phyloP scores from a whole-genome alignment of 2,329 filamentous ascomycete genomes.

The Didymella arachidicola region DNA sequence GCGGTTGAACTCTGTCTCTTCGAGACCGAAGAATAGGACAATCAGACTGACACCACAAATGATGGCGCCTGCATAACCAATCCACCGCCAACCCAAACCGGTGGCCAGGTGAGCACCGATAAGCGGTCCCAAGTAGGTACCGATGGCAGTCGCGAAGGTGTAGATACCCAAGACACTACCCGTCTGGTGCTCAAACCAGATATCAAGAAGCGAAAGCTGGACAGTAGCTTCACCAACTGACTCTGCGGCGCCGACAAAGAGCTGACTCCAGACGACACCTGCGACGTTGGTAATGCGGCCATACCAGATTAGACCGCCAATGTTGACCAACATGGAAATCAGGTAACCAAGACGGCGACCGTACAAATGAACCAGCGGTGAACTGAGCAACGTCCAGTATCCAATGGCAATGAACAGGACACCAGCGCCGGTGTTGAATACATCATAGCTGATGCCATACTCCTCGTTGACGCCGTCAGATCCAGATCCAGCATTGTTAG shows the following conservation, averaged over 20 bases:
- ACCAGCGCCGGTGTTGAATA: conserved; percentile 31
- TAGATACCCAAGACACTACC: conserved; percentile 30
- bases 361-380: conserved; percentile 30
- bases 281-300: conserved; percentile 26
- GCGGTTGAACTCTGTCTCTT: conserved; percentile 30
- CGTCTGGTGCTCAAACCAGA: conserved; percentile 33
- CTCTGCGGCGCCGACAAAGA: conserved; percentile 33
- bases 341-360: conserved; percentile 30
- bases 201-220: conserved; percentile 27
- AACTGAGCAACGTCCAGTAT: conserved; percentile 30
- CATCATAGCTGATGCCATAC: conserved; percentile 31
- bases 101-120: conserved; percentile 27
- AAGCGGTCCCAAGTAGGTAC: conserved; percentile 28
- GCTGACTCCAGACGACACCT: conserved; percentile 30
- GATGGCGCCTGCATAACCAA: conserved; percentile 28
- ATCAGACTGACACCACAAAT: conserved; percentile 26
- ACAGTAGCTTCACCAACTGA: conserved; percentile 29
- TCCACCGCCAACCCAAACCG: conserved; percentile 30
- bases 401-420: conserved; percentile 31
- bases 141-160: conserved; percentile 30
- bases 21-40: conserved; percentile 27
- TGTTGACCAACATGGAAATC: conserved; percentile 29
- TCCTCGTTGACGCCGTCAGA: conserved; percentile 30
- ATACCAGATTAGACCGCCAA: conserved; percentile 33
- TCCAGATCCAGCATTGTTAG: conserved; percentile 31